Evolutionary conservation across 208 protist species (phyloP).

Genomic region (Trichomonas vaginalis): DNA sequence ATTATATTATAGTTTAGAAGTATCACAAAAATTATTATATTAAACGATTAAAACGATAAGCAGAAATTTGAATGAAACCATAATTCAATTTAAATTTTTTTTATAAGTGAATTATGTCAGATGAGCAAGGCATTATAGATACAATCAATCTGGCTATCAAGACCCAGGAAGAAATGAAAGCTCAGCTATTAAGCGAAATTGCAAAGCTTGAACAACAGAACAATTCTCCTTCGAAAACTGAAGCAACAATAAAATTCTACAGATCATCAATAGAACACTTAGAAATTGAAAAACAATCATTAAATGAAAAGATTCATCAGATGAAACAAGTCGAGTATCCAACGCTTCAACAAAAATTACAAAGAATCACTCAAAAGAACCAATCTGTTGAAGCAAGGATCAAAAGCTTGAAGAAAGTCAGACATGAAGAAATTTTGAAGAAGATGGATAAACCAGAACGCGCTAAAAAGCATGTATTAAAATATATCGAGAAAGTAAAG

Average conservation of each 20-base stretch:
- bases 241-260: neutral
- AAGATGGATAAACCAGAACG: neutral
- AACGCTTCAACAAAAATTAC: neutral
- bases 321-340: neutral
- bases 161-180: neutral
- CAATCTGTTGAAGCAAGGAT: neutral
- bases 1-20: no score
- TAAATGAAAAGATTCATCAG: neutral
- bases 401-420: neutral
- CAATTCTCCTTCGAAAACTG: neutral
- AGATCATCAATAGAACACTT: neutral
- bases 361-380: neutral
- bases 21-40: no score
- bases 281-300: neutral
- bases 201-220: neutral
- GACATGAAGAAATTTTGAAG: neutral
- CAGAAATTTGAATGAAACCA: no score
- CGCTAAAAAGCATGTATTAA: neutral
- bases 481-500: neutral
- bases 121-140: no score
- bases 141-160: neutral
- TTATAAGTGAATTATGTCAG: no score
- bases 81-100: no score
- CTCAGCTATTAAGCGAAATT: neutral
- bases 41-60: no score